Evolutionary conservation across 305 asterid species (phyloP).

Genomic region (Caryopteris hybrid): DNA sequence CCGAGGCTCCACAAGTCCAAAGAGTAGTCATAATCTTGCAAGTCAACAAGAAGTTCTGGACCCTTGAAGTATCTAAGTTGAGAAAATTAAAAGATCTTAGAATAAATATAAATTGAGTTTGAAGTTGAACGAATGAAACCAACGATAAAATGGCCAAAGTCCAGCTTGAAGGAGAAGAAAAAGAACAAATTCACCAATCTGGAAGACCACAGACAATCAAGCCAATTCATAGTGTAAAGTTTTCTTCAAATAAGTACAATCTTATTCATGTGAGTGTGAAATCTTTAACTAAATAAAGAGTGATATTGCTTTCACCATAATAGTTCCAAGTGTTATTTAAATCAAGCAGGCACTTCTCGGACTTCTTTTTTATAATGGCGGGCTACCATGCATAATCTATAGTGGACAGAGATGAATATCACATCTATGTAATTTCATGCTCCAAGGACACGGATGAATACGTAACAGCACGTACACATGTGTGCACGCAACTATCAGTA

Average conservation of each 20-base stretch:
- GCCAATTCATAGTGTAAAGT: background rate
- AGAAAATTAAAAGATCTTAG: background rate
- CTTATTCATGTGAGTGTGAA: background rate
- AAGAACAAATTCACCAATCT: background rate
- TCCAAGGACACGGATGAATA: background rate
- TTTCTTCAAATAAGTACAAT: background rate
- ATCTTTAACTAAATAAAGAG: background rate
- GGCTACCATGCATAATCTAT: background rate
- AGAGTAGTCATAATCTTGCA: conserved; percentile 57
- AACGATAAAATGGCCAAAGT: background rate
- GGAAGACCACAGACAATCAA: background rate
- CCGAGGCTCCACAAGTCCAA: conserved; percentile 58
- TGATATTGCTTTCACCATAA: background rate
- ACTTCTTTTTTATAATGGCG: background rate
- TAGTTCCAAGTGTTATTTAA: background rate
- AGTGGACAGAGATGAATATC: background rate
- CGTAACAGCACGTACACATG: background rate
- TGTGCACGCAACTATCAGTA: background rate
- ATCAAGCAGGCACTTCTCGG: background rate
- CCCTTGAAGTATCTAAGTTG: conserved; percentile 37
- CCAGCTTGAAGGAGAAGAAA: background rate
- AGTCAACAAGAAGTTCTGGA: conserved; percentile 49
- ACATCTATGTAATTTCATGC: background rate
- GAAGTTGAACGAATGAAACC: background rate
- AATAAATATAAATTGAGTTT: too few relatives aligned